These are phyloP conservation scores for Ascocoryne sarcoides DNA, from an alignment of 2,329 filamentous ascomycete genomes.

Conservation along the genomic window DNA sequence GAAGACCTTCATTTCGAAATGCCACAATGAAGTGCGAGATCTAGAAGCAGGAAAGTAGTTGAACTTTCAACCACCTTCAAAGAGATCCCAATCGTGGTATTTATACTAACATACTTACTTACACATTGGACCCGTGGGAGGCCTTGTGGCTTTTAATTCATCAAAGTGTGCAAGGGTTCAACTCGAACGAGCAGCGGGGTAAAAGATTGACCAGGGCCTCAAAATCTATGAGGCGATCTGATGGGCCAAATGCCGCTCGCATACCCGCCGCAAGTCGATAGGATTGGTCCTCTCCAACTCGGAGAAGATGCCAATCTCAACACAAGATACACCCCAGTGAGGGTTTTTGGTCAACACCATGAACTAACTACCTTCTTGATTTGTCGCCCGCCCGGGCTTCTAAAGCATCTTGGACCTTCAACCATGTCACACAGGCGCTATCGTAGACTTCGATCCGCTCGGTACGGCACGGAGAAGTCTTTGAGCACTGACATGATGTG, in stretches of 20 bases:
- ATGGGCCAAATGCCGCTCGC: neutral
- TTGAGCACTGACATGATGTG: neutral
- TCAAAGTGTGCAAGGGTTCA: too few relatives aligned
- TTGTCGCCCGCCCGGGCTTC: neutral
- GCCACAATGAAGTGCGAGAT: neutral
- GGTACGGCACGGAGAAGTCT: too few relatives aligned
- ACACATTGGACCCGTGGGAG: too few relatives aligned
- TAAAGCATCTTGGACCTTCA: neutral
- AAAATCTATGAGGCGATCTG: neutral
- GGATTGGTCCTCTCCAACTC: neutral
- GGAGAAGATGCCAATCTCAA: neutral
- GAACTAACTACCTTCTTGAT: neutral
- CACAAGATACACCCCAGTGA: neutral
- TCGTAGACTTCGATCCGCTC: too few relatives aligned
- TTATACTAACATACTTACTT: too few relatives aligned
- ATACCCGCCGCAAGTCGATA: neutral
- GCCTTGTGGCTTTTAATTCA: too few relatives aligned
- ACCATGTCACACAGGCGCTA: neutral
- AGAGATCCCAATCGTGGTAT: too few relatives aligned
- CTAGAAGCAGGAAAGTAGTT: neutral
- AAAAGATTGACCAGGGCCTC: neutral
- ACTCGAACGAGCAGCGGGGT: too few relatives aligned
- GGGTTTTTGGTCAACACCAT: neutral
- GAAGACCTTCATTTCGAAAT: neutral
- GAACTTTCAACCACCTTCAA: neutral